Base-by-base conservation (phyloP, 768 basidiomycete species). In the Infundibulicybe gibba region DNA sequence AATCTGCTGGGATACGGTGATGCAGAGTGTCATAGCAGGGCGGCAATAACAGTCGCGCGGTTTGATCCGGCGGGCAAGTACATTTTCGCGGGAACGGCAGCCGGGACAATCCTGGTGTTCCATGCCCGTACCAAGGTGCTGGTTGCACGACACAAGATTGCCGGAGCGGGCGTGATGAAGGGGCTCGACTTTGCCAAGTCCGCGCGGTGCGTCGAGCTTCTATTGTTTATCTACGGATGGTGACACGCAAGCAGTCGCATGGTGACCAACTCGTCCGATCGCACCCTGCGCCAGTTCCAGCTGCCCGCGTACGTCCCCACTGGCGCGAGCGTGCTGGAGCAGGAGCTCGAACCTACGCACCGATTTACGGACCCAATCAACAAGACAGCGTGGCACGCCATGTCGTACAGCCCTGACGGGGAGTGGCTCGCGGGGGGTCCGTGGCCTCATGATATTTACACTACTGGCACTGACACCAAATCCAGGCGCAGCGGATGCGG, bases 221-320 rank as follows among this genome's bases (percentile, higher is more conserved):
- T 57, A 17, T 40, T 17, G 35, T 17, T 16, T 45, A 8, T 25
- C 45, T 19, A 41, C 17, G 35, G 35, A 12, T 14, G 34, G n/a
- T 16, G n/a, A 16, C 37, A 30, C 16, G 35, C 25, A 16, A n/a
- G 32, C 58, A 72, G 91, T 41, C 81, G 87, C 38, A 69, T 98
- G 14, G 86, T 93, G 10, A 87, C 90, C 20, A 97, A 97, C 60
- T 94, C 94, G 0, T 85, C 90, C n/a, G 97, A 99, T 62, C 86
- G 97, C 41, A 89, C 83, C 0, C 78, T 99, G 19, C 83, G 97
- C 25, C 88, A 89, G 65, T 88, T 95, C 67, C 81, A 73, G 14
- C 68, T 93, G n/a, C 83, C 87, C 2, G 59, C 60, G 15, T 85
- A 90, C 59, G 63, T 75, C 3, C 53, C 67, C 9, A 69, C 68